Evolutionary conservation across 2,329 filamentous ascomycete genomes (phyloP), one percentile per base, ranked within the genome.

Genomic region (Aureobasidium sp.): DNA sequence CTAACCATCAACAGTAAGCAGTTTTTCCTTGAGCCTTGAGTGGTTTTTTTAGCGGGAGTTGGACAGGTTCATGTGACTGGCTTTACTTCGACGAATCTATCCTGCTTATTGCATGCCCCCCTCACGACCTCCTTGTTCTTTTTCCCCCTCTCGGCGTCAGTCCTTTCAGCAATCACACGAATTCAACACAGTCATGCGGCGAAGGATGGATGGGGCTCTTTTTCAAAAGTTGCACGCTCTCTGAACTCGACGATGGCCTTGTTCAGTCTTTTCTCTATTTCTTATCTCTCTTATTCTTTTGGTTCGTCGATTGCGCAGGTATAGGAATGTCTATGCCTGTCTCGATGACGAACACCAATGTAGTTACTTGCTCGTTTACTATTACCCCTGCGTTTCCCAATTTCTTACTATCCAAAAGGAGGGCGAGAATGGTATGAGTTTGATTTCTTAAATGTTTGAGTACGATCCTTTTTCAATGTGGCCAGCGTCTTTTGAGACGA

Each of bases 1-100:
- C 35, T 54, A 37, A 54, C 49, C 37, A 40, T 29, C 58, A 50
- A 29, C 63, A 71, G 69, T 70, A 70, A 72, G 67, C 65, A 64
- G 67, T 60, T 68, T 71, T 65, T 68, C 67, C 67, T 70, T 67
- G 67, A 72, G 67, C 70, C 68, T 73, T 71, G 68, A 71, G 69
- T 71, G 70, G 70, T 69, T 69, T 69, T n/a, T 73, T 73, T 72
- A 73, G 71, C 71, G 71, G 71, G 71, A 70, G 70, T 73, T 73
- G 70, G 71, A 67, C 63, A 64, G 62, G 65, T 62, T 66, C 60
- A 63, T 64, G 63, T 62, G 55, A 62, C 55, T 60, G 63, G 63
- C 59, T 64, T 61, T 64, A 62, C 60, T 57, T 64, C 53, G 55
- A 64, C 53, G 58, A 60, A 62, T 57, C 61, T 64, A 63, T 61